Conservation (phyloP, 1,284 basidiomycete species). For the Porphyrellus sp. region DNA sequence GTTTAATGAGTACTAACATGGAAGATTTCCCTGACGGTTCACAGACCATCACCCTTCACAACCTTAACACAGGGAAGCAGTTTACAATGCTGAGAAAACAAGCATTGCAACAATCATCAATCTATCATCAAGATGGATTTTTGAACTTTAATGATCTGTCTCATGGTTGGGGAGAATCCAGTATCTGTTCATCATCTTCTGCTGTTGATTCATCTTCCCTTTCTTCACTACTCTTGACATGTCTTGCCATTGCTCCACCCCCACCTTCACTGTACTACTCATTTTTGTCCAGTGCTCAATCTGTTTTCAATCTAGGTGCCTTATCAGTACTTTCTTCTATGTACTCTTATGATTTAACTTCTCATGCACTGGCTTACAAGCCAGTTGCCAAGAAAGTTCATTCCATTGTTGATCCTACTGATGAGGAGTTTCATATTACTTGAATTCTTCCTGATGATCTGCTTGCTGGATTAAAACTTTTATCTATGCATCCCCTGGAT, state of each 20-base stretch:
- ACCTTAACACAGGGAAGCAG: neutral
- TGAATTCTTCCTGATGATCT: neutral
- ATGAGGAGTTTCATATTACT: neutral
- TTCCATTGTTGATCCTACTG: neutral
- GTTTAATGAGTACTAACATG: neutral
- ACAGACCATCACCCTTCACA: neutral
- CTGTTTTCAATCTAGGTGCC: neutral
- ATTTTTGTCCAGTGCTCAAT: neutral
- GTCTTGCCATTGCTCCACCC: neutral
- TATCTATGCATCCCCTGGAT: neutral
- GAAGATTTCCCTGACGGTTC: neutral
- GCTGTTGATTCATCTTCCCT: too few relatives aligned
- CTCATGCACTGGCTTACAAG: neutral
- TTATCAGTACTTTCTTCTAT: neutral
- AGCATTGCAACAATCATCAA: neutral
- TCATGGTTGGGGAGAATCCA: neutral
- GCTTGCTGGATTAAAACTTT: neutral
- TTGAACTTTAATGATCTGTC: neutral
- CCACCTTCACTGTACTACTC: neutral
- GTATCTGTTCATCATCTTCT: neutral
- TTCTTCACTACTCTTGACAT: too few relatives aligned
- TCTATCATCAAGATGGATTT: neutral
- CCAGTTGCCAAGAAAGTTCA: neutral
- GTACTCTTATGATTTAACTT: neutral
- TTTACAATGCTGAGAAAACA: neutral